Conservation (phyloP, 176 grass and related monocot species). For the Eragrostis nindensis region DNA sequence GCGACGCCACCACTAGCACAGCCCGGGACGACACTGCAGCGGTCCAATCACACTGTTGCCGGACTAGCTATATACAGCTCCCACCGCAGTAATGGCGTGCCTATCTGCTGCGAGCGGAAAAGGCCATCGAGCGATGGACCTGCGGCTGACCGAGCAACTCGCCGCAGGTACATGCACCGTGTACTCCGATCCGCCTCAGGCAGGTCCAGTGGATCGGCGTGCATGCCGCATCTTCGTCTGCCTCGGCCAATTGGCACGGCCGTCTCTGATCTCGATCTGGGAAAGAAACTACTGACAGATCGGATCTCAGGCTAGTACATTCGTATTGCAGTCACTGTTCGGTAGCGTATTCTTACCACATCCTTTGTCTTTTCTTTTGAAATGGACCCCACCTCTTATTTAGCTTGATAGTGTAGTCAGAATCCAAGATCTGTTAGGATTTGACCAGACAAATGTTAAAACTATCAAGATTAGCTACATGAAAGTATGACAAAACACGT, state of each 20-base stretch:
- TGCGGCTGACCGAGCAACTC: not conserved
- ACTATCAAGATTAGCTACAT: no score
- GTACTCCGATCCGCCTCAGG: not conserved
- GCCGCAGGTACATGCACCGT: not conserved
- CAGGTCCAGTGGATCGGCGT: not conserved
- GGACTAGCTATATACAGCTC: not conserved
- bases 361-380: no score
- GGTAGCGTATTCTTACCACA: no score
- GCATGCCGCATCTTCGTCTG: not conserved
- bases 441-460: no score
- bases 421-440: no score
- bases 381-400: no score
- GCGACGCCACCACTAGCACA: not conserved
- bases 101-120: conserved; percentile 1
- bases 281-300: not conserved
- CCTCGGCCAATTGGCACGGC: not conserved
- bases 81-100: not conserved
- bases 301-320: not conserved
- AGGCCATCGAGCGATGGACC: not conserved
- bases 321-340: no score
- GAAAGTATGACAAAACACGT: no score
- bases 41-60: not conserved
- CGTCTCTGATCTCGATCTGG: not conserved
- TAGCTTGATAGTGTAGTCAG: no score
- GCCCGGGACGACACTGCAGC: not conserved